These are phyloP conservation scores for Cladosporium cucumerinum DNA, from an alignment of 2,329 filamentous ascomycete species.

Conservation along the genomic window DNA sequence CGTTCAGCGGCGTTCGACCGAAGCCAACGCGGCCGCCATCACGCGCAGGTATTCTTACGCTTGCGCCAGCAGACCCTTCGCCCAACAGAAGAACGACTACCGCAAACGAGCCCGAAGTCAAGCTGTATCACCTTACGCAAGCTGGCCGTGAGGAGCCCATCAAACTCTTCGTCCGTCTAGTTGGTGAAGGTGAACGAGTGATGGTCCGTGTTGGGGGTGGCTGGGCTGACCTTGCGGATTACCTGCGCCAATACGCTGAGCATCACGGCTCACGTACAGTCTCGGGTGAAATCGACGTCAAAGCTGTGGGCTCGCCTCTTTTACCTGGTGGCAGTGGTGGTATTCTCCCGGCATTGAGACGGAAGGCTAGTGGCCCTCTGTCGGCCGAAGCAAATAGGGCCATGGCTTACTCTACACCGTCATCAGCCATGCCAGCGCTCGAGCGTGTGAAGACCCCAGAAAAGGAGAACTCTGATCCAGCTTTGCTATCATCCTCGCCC, in stretches of 20 bases:
- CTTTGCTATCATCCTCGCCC: neutral
- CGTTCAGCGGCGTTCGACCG: conserved; percentile 21
- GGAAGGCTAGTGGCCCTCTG: conserved; percentile 16
- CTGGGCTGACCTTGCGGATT: conserved; percentile 97
- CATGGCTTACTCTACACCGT: neutral
- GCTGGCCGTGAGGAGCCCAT: conserved; percentile 82
- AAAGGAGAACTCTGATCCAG: neutral
- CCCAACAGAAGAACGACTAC: conserved; percentile 26
- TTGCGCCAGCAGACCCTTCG: conserved; percentile 37
- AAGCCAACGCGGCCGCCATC: conserved; percentile 19
- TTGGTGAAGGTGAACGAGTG: conserved; percentile 89
- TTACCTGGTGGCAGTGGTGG: conserved; percentile 23
- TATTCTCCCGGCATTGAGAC: conserved; percentile 27
- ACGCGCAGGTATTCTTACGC: conserved; percentile 24
- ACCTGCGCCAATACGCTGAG: conserved; percentile 85
- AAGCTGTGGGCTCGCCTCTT: conserved; percentile 40
- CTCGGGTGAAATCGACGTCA: conserved; percentile 57
- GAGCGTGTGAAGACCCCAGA: neutral
- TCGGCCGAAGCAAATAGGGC: neutral
- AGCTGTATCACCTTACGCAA: conserved; percentile 85
- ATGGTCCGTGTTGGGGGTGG: conserved; percentile 98
- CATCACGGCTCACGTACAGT: conserved; percentile 78
- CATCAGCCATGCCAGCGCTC: neutral
- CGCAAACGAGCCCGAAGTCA: conserved; percentile 60
- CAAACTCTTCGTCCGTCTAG: conserved; percentile 88